Conservation (phyloP, 306 rosid species). For the Corylus avellana region DNA sequence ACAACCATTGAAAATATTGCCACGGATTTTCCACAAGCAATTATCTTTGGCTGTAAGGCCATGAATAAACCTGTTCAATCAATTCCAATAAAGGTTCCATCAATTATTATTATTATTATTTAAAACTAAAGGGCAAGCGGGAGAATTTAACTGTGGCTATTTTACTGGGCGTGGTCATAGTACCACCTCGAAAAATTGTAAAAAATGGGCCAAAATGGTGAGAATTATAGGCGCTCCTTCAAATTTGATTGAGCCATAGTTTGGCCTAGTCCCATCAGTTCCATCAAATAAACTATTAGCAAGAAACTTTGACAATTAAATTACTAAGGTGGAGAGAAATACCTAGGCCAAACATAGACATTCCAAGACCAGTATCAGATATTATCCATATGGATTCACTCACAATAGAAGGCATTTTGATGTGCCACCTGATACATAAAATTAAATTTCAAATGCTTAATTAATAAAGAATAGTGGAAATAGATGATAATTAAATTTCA, state of each 20-base stretch:
- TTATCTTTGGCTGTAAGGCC: conserved; percentile 27
- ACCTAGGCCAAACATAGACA: conserved; percentile 36
- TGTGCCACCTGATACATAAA: conserved; percentile 19
- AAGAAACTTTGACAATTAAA: neutral
- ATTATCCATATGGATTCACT: conserved; percentile 12
- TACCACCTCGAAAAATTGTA: no score
- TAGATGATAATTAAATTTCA: neutral
- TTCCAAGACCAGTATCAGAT: conserved; percentile 29
- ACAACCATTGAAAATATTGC: conserved; percentile 3
- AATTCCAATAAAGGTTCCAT: neutral
- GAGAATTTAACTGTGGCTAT: accelerated
- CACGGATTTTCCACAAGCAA: conserved; percentile 6
- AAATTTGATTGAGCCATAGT: no score
- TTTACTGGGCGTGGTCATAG: no score
- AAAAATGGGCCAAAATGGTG: no score
- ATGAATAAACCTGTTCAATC: conserved; percentile 27
- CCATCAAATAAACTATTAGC: neutral
- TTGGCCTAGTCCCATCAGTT: neutral
- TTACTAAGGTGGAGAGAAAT: neutral
- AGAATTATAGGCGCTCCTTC: no score
- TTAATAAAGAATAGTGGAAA: neutral
- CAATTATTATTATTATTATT: neutral
- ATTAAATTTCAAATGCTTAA: neutral
- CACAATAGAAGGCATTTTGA: conserved; percentile 19
- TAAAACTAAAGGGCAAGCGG: no score